Evolutionary conservation across 1,139 yeast species (phyloP).

Genomic region (Nadsonia commutata): DNA sequence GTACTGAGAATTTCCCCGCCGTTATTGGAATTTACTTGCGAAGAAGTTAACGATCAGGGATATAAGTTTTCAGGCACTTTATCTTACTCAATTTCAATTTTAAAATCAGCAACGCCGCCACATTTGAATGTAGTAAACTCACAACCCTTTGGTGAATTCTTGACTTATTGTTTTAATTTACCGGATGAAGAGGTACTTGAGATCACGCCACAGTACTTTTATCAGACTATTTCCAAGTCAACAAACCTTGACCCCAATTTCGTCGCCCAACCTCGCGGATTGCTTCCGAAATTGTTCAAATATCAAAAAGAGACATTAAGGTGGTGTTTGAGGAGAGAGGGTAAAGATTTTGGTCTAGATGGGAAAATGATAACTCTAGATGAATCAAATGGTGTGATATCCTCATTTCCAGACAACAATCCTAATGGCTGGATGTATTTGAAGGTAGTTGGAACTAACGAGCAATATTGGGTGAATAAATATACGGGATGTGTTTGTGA

Average conservation of each 20-base stretch:
- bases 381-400: too few relatives aligned
- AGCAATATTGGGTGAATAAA: background rate
- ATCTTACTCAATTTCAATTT: background rate
- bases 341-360: background rate
- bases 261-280: background rate
- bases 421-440: too few relatives aligned
- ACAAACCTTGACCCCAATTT: background rate
- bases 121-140: background rate
- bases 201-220: background rate
- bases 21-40: background rate
- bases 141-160: background rate
- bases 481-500: background rate
- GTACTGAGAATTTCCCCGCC: background rate
- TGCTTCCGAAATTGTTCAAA: background rate
- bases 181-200: background rate
- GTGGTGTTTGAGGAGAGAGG: background rate
- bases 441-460: background rate
- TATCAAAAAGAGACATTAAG: background rate
- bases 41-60: background rate
- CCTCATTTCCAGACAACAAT: too few relatives aligned
- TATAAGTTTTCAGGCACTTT: background rate
- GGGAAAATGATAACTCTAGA: background rate
- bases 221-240: background rate
- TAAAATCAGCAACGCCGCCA: background rate
- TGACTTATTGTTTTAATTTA: background rate